Percentiles rank a stretch among this genome's conserved stretches.
phyloP scores from a whole-genome alignment of 306 rosid species.

The Acacia crassicarpa region DNA sequence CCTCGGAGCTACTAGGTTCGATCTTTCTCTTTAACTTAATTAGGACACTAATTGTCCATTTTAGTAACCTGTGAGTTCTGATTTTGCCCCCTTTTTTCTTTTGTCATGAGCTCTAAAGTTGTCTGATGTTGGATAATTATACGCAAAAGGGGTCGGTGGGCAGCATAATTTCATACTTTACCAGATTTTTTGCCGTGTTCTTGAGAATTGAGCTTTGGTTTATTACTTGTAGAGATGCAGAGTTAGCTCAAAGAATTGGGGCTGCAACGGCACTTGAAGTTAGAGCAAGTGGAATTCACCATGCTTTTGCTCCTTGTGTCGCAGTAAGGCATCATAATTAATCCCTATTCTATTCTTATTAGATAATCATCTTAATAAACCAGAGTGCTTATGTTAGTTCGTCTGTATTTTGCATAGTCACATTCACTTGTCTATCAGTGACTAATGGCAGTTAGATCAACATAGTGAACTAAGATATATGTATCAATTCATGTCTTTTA shows the following conservation, averaged over 20 bases:
- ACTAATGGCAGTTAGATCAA: not conserved
- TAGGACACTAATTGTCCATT: not conserved
- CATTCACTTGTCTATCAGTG: not conserved
- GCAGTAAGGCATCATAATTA: conserved; percentile 59
- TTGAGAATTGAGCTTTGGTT: not conserved
- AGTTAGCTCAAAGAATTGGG: conserved; percentile 76
- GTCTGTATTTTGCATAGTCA: not conserved
- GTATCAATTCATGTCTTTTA: not conserved
- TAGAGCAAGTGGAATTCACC: conserved; percentile 77
- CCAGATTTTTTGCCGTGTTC: not conserved
- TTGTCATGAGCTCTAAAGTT: not conserved
- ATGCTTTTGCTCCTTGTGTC: conserved; percentile 79
- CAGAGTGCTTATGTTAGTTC: not conserved
- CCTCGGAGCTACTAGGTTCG: conserved; percentile 85
- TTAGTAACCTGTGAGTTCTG: not conserved
- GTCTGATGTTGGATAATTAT: not conserved
- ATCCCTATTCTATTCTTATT: conserved; percentile 1
- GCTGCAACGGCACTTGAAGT: conserved; percentile 85
- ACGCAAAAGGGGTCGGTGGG: not conserved
- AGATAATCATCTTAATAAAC: not conserved
- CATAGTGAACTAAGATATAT: conserved; percentile 11
- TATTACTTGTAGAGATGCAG: conserved; percentile 58
- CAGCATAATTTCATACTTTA: too few species aligned
- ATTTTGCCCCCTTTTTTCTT: not conserved
- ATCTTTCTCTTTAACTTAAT: conserved; percentile 13